These are phyloP conservation scores for Eutrema salsugineum DNA, from an alignment of 441 rosid species.

Conservation along the genomic window DNA sequence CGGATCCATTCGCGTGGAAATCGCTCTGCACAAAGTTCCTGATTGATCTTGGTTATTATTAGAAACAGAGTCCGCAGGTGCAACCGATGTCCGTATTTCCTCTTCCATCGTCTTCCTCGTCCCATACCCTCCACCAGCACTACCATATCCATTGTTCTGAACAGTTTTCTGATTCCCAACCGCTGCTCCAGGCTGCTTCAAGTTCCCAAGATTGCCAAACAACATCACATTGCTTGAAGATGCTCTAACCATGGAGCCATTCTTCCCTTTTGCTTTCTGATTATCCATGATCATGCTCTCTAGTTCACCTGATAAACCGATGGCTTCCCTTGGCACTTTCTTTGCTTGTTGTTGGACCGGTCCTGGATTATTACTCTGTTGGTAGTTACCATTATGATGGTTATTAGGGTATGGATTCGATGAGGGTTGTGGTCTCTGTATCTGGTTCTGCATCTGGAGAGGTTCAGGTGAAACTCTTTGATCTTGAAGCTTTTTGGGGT, in stretches of 20 bases:
- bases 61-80: slow-evolving; percentile 17
- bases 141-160: slow-evolving; percentile 35
- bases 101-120: slow-evolving; percentile 36
- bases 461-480: slow-evolving; percentile 30
- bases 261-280: slow-evolving; percentile 50
- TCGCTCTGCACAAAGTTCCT: slow-evolving; percentile 70
- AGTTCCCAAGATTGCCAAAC: slow-evolving; percentile 67
- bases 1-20: slow-evolving; percentile 94
- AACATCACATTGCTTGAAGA: slow-evolving; percentile 83
- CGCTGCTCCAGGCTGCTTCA: slow-evolving; percentile 45
- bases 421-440: slow-evolving; percentile 28
- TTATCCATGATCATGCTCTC: slow-evolving; percentile 74
- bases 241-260: slow-evolving; percentile 54
- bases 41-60: slow-evolving; percentile 22
- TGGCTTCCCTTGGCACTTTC: slow-evolving; percentile 46
- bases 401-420: slow-evolving; percentile 29
- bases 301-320: slow-evolving; percentile 80
- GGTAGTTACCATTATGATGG: slow-evolving; percentile 22
- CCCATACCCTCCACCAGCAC: slow-evolving; percentile 48
- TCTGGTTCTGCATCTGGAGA: neutral
- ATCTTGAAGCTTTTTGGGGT: slow-evolving; percentile 38
- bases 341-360: slow-evolving; percentile 27
- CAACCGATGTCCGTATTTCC: slow-evolving; percentile 18
- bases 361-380: slow-evolving; percentile 17
- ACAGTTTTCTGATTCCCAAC: slow-evolving; percentile 24